Base-by-base conservation (phyloP, 2,329 filamentous ascomycete species). In the Apiospora aurea region DNA sequence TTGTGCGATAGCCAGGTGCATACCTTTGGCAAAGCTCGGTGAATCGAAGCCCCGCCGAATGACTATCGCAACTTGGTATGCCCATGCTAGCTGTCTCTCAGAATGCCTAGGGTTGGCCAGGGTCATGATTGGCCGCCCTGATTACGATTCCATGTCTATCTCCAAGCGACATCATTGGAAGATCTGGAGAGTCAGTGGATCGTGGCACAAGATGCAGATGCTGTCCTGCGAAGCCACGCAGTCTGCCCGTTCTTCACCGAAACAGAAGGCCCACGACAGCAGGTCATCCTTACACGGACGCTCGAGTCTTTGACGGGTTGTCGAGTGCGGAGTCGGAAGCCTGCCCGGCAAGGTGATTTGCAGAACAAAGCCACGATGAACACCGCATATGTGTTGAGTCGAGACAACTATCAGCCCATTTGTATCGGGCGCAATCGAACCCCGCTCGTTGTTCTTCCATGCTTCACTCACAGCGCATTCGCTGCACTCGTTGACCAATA, bases 311-410 rank as follows among this genome's bases (percentile, higher is more conserved):
- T n/a, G 18, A 1, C n/a, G 29, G 57, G 34, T 41, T 29, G n/a
- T 64, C 34, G 10, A 41, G 29, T 41, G 18, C 34, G 5, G n/a
- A 21, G 34, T 13, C 38, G 29, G 57, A 6, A n/a, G 29, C 34
- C 10, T 64, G 34, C 8, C 51, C 6, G 13, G 18, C 21, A 61
- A 29, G 34, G 7, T 34, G 2, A 4, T n/a, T 38, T 41, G 34
- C 57, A 34, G 29, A 64, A 38, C 18, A 57, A 16, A 13, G 1
- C n/a, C 7, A 4, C 26, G 51, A 64, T 41, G 57, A 41, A 41
- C 18, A 41, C 57, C n/a, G 29, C 57, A 64, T 64, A n/a, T 64
- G 57, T 41, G 57, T 14, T 64, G 34, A 64, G 6, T n/a, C 57
- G 8, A 24, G 57, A 64, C 4, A 4, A 24, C 1, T 13, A 34